Conservation (phyloP, 2,329 filamentous ascomycete species). For the Ceratocystis ficicola region DNA sequence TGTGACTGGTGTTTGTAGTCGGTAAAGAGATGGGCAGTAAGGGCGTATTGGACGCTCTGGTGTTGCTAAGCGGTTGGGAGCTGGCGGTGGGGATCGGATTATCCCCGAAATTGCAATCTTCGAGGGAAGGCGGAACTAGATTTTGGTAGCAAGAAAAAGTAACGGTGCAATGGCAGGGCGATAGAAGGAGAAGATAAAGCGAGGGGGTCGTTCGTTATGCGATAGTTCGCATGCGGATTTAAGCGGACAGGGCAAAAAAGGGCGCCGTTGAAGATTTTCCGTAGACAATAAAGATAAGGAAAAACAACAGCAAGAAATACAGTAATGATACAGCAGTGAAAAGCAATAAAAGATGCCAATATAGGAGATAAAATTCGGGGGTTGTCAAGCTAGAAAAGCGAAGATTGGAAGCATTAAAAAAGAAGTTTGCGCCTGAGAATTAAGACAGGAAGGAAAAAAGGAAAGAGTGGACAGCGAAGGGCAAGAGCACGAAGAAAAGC, state of each 20-base stretch:
- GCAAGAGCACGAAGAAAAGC: not conserved
- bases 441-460: not conserved
- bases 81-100: too few species aligned
- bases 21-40: not conserved
- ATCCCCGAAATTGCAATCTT: too few species aligned
- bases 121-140: too few species aligned
- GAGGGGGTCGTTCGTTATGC: not conserved
- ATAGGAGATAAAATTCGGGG: not conserved
- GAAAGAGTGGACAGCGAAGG: not conserved
- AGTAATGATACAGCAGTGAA: not conserved
- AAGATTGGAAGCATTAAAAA: conserved; percentile 20
- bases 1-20: conserved; percentile 24
- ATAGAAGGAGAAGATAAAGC: not conserved
- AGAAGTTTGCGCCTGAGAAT: conserved; percentile 1
- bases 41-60: not conserved
- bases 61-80: too few species aligned
- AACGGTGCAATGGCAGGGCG: too few species aligned
- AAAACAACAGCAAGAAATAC: not conserved
- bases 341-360: not conserved
- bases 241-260: not conserved
- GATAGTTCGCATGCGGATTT: not conserved
- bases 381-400: conserved; percentile 15
- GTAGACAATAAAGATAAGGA: conserved; percentile 6
- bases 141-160: too few species aligned
- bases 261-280: not conserved